These are phyloP conservation scores for Dendrocalamus sinicus DNA, from an alignment of 176 grass and related monocot genomes.

Conservation along the genomic window DNA sequence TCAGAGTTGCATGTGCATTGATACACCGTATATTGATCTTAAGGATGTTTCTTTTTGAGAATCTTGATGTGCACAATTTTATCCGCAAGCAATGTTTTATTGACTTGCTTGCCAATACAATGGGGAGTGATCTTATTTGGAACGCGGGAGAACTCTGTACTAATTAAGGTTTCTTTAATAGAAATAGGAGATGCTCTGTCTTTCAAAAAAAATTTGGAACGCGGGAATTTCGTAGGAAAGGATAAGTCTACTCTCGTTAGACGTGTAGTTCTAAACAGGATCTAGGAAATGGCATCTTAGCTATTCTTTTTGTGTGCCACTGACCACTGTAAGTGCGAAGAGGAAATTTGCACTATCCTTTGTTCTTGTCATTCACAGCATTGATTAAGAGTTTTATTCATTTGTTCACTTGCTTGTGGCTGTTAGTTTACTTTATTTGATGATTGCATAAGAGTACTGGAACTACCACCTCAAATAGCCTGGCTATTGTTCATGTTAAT, in stretches of 20 bases:
- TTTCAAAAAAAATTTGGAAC: not conserved
- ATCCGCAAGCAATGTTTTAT: not conserved
- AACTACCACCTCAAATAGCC: not conserved
- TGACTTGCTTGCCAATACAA: not conserved
- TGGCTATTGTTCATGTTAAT: not conserved
- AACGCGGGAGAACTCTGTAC: not conserved
- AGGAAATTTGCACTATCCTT: not conserved
- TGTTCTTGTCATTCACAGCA: not conserved
- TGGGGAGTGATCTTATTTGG: not conserved
- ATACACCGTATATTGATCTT: not conserved
- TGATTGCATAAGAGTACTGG: not conserved
- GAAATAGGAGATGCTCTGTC: no score
- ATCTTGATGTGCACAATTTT: not conserved
- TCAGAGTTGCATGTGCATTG: slow-evolving; percentile 16
- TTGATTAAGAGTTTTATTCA: not conserved
- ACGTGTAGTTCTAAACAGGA: not conserved
- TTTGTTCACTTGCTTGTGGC: not conserved
- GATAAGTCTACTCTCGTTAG: not conserved
- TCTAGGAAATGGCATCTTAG: not conserved
- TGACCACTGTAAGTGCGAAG: not conserved
- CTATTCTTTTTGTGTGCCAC: not conserved
- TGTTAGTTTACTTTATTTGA: not conserved
- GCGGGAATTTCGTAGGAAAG: not conserved
- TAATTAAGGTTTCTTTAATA: no score
- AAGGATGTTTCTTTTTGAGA: not conserved